Percentiles rank a stretch among this genome's conserved stretches.
These are phyloP conservation scores for Alternaria dauci DNA, from an alignment of 2,329 filamentous ascomycete species.

Conservation along the genomic window DNA sequence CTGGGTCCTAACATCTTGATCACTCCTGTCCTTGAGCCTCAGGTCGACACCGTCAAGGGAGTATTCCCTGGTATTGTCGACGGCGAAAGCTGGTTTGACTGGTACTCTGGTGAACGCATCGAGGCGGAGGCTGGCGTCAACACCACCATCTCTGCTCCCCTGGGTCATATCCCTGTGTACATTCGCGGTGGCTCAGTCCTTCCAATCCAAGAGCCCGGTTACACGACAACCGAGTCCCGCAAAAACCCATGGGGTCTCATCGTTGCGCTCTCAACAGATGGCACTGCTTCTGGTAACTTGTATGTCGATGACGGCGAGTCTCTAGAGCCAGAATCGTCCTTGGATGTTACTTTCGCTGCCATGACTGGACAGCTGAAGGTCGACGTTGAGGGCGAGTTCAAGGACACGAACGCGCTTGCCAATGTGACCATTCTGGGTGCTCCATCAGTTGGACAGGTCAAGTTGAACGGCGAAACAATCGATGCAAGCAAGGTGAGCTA, in stretches of 20 bases:
- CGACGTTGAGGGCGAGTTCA: slow-evolving; percentile 60
- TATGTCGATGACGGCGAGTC: slow-evolving; percentile 82
- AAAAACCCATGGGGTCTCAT: slow-evolving; percentile 73
- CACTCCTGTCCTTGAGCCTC: slow-evolving; percentile 71
- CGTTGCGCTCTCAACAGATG: slow-evolving; percentile 65
- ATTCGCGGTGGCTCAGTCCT: slow-evolving; percentile 73
- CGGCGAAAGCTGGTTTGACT: slow-evolving; percentile 77
- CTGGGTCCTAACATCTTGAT: slow-evolving; percentile 72
- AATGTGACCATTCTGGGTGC: slow-evolving; percentile 72
- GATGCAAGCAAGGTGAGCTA: slow-evolving; percentile 57
- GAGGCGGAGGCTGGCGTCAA: slow-evolving; percentile 63
- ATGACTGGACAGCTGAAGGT: slow-evolving; percentile 58
- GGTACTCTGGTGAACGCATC: slow-evolving; percentile 73
- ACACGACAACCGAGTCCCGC: slow-evolving; percentile 71
- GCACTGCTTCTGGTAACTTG: slow-evolving; percentile 67
- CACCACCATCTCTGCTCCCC: slow-evolving; percentile 66
- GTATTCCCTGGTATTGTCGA: slow-evolving; percentile 72
- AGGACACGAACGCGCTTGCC: slow-evolving; percentile 65
- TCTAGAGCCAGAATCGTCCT: slow-evolving; percentile 63
- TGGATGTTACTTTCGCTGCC: slow-evolving; percentile 63
- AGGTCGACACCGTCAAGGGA: slow-evolving; percentile 67
- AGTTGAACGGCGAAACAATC: slow-evolving; percentile 61
- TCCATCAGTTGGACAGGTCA: slow-evolving; percentile 45
- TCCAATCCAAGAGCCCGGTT: slow-evolving; percentile 71
- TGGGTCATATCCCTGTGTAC: slow-evolving; percentile 75